These are phyloP conservation scores for Penicillium taxi DNA, from an alignment of 495 filamentous ascomycete genomes.

Conservation along the genomic window DNA sequence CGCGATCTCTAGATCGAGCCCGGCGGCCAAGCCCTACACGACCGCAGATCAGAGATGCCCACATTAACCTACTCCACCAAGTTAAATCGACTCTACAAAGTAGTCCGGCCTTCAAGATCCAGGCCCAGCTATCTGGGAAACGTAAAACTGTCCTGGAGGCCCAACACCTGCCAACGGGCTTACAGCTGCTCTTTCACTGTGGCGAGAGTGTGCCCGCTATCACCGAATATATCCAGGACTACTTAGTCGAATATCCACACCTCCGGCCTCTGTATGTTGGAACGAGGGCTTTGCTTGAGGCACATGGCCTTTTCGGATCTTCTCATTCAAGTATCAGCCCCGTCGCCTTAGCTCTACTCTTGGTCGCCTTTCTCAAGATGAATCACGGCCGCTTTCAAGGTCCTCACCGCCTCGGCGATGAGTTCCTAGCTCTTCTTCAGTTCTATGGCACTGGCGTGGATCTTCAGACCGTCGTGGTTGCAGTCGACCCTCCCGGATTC, in stretches of 20 bases:
- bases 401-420: slow-evolving; percentile 24
- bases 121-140: slow-evolving; percentile 9
- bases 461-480: slow-evolving; percentile 38
- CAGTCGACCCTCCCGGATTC: slow-evolving; percentile 41
- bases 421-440: slow-evolving; percentile 44
- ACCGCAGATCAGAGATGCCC: slow-evolving; percentile 18
- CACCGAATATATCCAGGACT: slow-evolving; percentile 36
- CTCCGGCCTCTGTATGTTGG: slow-evolving; percentile 42
- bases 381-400: slow-evolving; percentile 26
- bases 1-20: slow-evolving; percentile 9
- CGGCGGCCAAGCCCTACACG: slow-evolving; percentile 29
- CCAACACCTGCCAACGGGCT: slow-evolving; percentile 38
- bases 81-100: slow-evolving; percentile 16
- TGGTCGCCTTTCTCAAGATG: slow-evolving; percentile 46
- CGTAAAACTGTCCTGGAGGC: slow-evolving; percentile 20
- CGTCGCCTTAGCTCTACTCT: slow-evolving; percentile 47
- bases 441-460: slow-evolving; percentile 42
- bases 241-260: slow-evolving; percentile 40
- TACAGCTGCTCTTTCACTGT: slow-evolving; percentile 41
- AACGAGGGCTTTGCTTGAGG: slow-evolving; percentile 41
- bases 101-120: slow-evolving; percentile 6
- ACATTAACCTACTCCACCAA: slow-evolving; percentile 14
- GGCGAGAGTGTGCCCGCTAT: slow-evolving; percentile 24
- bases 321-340: slow-evolving; percentile 37
- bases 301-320: slow-evolving; percentile 38